Percentiles rank a stretch among this genome's conserved stretches.
Conservation (phyloP, 208 protist genomes). For the Trypanosoma brucei region DNA sequence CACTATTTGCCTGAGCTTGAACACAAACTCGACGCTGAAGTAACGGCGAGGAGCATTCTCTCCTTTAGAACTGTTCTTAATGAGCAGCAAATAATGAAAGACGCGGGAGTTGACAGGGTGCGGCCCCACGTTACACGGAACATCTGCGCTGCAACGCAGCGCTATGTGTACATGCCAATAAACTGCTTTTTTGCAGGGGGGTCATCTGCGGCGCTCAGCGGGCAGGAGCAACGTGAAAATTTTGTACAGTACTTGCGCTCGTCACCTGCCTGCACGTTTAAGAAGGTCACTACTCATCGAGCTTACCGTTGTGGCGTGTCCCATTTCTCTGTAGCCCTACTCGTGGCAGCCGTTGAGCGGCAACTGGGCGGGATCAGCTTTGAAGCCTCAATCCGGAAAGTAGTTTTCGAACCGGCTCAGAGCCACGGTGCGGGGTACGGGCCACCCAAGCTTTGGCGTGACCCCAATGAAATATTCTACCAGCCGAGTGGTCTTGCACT, state of each 20-base stretch:
- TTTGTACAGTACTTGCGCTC: slow-evolving; percentile 61
- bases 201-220: slow-evolving; percentile 23
- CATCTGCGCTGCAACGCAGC: slow-evolving; percentile 37
- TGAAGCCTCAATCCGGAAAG: slow-evolving; percentile 54
- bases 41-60: slow-evolving; percentile 67
- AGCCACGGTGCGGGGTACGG: slow-evolving; percentile 66
- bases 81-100: slow-evolving; percentile 37
- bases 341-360: slow-evolving; percentile 70
- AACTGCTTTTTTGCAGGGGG: slow-evolving; percentile 52
- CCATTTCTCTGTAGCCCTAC: slow-evolving; percentile 70
- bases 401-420: slow-evolving; percentile 66
- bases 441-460: slow-evolving; percentile 60
- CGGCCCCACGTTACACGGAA: slow-evolving; percentile 23
- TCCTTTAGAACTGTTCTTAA: slow-evolving; percentile 57
- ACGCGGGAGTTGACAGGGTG: slow-evolving; percentile 27
- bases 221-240: slow-evolving; percentile 60
- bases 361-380: slow-evolving; percentile 56
- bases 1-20: slow-evolving; percentile 65
- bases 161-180: slow-evolving; percentile 46
- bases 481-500: slow-evolving; percentile 62
- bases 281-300: slow-evolving; percentile 13
- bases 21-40: slow-evolving; percentile 25
- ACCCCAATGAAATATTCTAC: slow-evolving; percentile 82
- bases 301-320: slow-evolving; percentile 25
- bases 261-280: slow-evolving; percentile 15